These are phyloP conservation scores for Castanea crenata DNA, from an alignment of 306 rosid genomes.

Conservation along the genomic window DNA sequence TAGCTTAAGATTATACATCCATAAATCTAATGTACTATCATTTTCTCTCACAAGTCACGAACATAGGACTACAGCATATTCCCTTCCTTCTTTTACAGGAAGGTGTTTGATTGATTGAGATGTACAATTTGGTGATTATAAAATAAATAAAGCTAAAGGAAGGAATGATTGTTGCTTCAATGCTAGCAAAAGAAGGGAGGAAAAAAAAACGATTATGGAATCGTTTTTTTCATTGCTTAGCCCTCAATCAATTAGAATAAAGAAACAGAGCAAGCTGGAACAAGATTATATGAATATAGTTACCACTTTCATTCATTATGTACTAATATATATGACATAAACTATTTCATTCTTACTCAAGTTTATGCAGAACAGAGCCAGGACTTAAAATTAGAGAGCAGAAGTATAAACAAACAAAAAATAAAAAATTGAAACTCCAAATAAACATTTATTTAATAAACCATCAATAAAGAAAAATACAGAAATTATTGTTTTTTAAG, in stretches of 20 bases:
- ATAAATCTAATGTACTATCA: slow-evolving; percentile 16
- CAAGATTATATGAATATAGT: too few relatives aligned
- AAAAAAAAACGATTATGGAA: not conserved
- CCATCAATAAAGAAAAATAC: too few relatives aligned
- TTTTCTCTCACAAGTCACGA: not conserved
- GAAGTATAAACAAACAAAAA: too few relatives aligned
- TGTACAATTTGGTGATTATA: not conserved
- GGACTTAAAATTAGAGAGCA: too few relatives aligned
- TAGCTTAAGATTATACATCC: not conserved
- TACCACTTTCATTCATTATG: not conserved
- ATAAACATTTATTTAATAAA: too few relatives aligned
- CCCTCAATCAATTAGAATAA: slow-evolving; percentile 14
- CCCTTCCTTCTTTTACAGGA: not conserved
- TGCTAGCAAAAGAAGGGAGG: not conserved
- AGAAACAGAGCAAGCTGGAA: not conserved
- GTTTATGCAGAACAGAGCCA: too few relatives aligned
- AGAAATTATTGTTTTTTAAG: too few relatives aligned
- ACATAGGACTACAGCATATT: not conserved
- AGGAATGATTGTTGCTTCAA: not conserved
- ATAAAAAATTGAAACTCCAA: too few relatives aligned
- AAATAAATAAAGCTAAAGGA: not conserved
- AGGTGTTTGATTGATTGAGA: not conserved
- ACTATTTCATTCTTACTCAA: too few relatives aligned
- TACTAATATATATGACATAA: not conserved
- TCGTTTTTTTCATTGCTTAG: slow-evolving; percentile 24